These are phyloP conservation scores for Coprinopsis strossmayeri DNA, from an alignment of 768 basidiomycete genomes.

Conservation along the genomic window DNA sequence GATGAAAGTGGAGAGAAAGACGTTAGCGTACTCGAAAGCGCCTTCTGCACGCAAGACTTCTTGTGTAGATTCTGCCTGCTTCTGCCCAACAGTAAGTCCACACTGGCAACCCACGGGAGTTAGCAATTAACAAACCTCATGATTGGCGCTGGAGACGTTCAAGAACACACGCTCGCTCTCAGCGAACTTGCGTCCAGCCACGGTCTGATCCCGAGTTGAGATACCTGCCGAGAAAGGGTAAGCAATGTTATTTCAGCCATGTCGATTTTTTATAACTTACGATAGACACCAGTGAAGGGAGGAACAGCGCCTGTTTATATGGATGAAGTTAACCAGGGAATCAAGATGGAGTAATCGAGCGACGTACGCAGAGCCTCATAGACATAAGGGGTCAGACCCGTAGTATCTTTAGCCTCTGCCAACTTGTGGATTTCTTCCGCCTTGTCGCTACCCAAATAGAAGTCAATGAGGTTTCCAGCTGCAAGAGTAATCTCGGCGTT, in stretches of 20 bases:
- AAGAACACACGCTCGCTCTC: conserved; percentile 55
- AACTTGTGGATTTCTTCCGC: conserved; percentile 29
- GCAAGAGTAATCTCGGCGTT: conserved; percentile 68
- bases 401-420: conserved; percentile 24
- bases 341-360: conserved; percentile 22
- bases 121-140: conserved; percentile 39
- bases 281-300: conserved; percentile 63
- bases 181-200: conserved; percentile 36
- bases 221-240: conserved; percentile 25
- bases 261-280: conserved; percentile 30
- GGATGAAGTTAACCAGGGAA: not conserved
- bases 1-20: too few species aligned
- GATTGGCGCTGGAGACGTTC: conserved; percentile 49
- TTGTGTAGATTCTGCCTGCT: not conserved
- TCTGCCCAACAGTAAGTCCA: not conserved
- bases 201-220: conserved; percentile 35
- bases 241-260: not conserved
- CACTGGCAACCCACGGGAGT: not conserved
- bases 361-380: conserved; percentile 59
- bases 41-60: conserved; percentile 6
- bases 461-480: conserved; percentile 58
- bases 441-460: conserved; percentile 50
- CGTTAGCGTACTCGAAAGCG: conserved; percentile 10
- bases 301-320: conserved; percentile 58
- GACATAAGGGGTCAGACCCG: conserved; percentile 48